Evolutionary conservation across 169 alveolate genomes (phyloP), one percentile per base, ranked within the genome.

Genomic region (Plasmodium knowlesi): DNA sequence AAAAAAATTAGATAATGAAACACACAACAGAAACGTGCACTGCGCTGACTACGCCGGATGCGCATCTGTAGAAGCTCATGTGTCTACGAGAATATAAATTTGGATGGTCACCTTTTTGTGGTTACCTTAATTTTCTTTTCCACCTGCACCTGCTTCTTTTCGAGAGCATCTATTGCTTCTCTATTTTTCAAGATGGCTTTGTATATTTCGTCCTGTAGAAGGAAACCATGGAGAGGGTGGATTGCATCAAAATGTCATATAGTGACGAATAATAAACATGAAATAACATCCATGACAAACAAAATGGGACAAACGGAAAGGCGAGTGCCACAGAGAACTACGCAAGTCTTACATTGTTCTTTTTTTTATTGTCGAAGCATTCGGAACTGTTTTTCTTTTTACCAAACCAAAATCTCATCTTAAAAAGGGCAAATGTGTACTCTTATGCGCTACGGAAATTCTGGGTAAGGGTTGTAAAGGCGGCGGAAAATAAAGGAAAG

Each of bases 111-210:
- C 67, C 53, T 83, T 30, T 41, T 32, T 12, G 72, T 61, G 41
- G 32, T 88, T 88, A 88, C 94, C 94, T 88, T 88, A 80, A 88
- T 88, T 88, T 88, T 88, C 72, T 88, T 88, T 50, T 88, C 94
- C 8, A 88, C 94, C 71, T 88, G 94, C 50, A 76, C 94, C 78
- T 88, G 94, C 90, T 88, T 88, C 54, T 88, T 88, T 88, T 88
- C 94, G 71, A 88, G 61, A 76, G 94, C 94, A 76, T 88, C 94
- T 54, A 88, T 88, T 10, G 94, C 94, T 78, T 88, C 94, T 46
- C 94, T 88, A 19, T 88, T 88, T 88, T 88, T 88, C 71, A 88
- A 78, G 72, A 88, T 67, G 41, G 94, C 94, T 57, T 88, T 88
- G 82, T 88, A 88, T 88, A 88, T 79, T 54, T 88, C 94, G 82